phyloP scores from a whole-genome alignment of 345 rosid genomes.

The Melaleuca alternifolia region DNA sequence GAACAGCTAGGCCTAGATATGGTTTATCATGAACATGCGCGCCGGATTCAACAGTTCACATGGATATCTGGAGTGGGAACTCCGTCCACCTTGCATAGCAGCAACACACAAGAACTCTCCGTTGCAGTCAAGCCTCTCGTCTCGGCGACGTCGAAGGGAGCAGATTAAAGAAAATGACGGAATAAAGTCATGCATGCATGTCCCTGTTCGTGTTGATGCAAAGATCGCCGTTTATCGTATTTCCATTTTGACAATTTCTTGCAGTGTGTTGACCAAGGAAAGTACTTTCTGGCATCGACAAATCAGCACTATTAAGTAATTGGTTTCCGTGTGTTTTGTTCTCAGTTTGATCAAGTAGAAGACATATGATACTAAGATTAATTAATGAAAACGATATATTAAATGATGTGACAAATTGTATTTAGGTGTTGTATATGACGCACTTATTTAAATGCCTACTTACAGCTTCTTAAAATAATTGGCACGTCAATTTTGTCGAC shows the following conservation, averaged over 20 bases:
- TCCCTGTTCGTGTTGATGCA: background rate
- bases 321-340: background rate
- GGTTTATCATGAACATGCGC: background rate
- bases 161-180: background rate
- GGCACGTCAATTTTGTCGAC: background rate
- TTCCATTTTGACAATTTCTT: background rate
- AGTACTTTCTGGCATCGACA: background rate
- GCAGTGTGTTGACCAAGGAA: background rate
- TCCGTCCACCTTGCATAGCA: too few relatives aligned
- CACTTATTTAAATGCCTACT: background rate
- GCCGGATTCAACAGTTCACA: background rate
- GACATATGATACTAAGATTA: background rate
- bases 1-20: background rate
- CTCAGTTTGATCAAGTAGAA: background rate
- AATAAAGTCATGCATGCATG: accelerated
- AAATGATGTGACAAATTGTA: background rate
- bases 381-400: too few relatives aligned
- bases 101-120: too few relatives aligned
- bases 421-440: background rate
- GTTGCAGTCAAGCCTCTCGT: too few relatives aligned
- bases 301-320: background rate
- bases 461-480: background rate
- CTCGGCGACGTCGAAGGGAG: too few relatives aligned
- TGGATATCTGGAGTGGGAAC: too few relatives aligned
- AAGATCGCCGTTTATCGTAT: background rate